A percentile compares a stretch with the other conserved stretches of the same genome.
Evolutionary conservation across 108 stramenopile species (phyloP).

Genomic region (Cyclotella sp.): DNA sequence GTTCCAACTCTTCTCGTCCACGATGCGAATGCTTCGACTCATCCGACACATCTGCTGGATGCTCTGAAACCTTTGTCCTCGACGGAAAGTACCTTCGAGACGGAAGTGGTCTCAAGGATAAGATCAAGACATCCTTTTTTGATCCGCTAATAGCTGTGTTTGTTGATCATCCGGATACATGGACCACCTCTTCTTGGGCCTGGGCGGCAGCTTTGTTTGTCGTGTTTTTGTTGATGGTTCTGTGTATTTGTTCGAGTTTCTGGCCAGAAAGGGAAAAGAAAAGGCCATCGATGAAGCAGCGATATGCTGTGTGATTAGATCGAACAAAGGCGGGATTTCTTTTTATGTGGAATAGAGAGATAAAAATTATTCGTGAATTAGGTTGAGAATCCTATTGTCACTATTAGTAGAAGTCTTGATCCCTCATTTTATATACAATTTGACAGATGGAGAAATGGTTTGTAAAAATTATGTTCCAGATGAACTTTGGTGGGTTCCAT

Average conservation of each 20-base stretch:
- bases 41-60: constrained; percentile 74
- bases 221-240: constrained; percentile 76
- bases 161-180: constrained; percentile 86
- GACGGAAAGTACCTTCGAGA: constrained; percentile 77
- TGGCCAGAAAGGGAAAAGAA: constrained; percentile 68
- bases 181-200: constrained; percentile 83
- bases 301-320: constrained; percentile 18
- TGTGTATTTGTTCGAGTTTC: constrained; percentile 87
- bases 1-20: constrained; percentile 43
- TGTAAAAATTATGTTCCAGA: no score
- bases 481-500: no score
- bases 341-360: no score
- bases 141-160: constrained; percentile 87
- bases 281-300: constrained; percentile 18
- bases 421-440: no score
- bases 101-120: constrained; percentile 66
- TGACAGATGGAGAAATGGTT: no score
- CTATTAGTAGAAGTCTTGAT: no score
- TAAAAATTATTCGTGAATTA: no score
- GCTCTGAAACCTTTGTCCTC: constrained; percentile 75
- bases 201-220: constrained; percentile 85
- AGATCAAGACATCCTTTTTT: constrained; percentile 79
- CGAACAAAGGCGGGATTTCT: no score
- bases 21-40: constrained; percentile 83
- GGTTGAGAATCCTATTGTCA: no score